Percentiles rank a stretch among this genome's conserved stretches.
phyloP scores from a whole-genome alignment of 495 filamentous ascomycete species.

The Penicillium cataractarum region DNA sequence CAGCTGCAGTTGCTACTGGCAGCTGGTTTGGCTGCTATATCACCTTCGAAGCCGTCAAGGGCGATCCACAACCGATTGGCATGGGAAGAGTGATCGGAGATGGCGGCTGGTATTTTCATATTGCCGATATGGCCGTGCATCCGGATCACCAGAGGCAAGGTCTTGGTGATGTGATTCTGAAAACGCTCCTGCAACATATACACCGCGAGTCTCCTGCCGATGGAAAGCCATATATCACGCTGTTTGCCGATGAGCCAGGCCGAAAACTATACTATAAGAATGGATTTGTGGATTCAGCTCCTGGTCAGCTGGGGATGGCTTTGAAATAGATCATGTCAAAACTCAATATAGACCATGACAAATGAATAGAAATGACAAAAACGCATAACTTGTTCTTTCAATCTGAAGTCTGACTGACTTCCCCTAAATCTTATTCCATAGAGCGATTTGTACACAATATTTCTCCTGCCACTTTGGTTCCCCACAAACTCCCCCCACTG shows the following conservation, averaged over 20 bases:
- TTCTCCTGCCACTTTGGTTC: background rate
- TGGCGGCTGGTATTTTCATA: slow-evolving; percentile 1
- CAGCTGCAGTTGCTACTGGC: slow-evolving; percentile 25
- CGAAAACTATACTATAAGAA: background rate
- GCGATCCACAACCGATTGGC: background rate
- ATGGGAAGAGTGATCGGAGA: background rate
- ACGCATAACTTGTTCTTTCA: no score
- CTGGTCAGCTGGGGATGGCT: background rate
- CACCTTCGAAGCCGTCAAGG: background rate
- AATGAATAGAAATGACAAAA: no score
- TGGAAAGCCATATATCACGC: background rate
- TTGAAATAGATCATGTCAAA: background rate
- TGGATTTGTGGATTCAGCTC: background rate
- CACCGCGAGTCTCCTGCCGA: background rate
- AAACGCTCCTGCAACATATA: background rate
- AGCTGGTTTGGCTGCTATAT: background rate
- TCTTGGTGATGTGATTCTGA: background rate
- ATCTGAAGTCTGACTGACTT: no score
- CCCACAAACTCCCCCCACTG: slow-evolving; percentile 7
- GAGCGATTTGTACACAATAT: background rate
- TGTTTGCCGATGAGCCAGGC: background rate
- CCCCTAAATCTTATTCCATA: no score
- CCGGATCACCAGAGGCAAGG: background rate
- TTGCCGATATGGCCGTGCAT: background rate
- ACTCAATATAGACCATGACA: no score